Evolutionary conservation across 164 flowering plant species (phyloP), one percentile per base, ranked within the genome.

Genomic region (Platanus orientalis): DNA sequence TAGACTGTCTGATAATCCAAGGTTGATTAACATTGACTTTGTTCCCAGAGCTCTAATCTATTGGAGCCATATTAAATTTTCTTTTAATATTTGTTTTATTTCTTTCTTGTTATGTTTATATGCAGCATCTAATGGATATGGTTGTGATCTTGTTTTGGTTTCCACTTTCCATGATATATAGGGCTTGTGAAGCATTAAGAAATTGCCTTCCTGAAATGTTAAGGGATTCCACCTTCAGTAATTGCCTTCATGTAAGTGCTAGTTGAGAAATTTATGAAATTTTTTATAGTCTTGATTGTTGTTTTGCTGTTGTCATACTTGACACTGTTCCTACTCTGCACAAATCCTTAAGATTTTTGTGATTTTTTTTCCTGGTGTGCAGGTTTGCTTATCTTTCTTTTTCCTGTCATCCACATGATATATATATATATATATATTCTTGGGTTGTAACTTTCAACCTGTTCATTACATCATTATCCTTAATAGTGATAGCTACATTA

Each of bases 1-100:
- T 28, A 57, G 57, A 24, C 66, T 78, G 6, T 69, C 81, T 1
- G 68, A 67, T 7, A 58, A 44, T 62, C 68, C 68, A 29, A 78
- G 78, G 81, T 78, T 40, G 23, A 56, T 25, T 21, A 1, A 26
- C 2, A 29, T 11, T 40, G 0, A 30, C 3, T 30, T 30, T 30
- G 24, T 1, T 16, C 3, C 25, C 13, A 19, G 13, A 11, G 1
- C 21, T 49, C 53, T 21, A 49, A 49, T 49, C 3, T 49, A 5
- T 20, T 6, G 4, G 19, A 21, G 19, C n/a, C 7, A 13, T 26
- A 36, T 7, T 36, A 7, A 7, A 9, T 9, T 9, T 32, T 32
- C 12, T 36, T 7, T 3, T 36, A n/a, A n/a, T n/a, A n/a, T 36
- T 36, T 36, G 1, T 36, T 36, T 36, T 36, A 36, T 14, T 14